Base-by-base conservation (phyloP, 2,329 filamentous ascomycete species). In the Bipolaris sorokiniana region DNA sequence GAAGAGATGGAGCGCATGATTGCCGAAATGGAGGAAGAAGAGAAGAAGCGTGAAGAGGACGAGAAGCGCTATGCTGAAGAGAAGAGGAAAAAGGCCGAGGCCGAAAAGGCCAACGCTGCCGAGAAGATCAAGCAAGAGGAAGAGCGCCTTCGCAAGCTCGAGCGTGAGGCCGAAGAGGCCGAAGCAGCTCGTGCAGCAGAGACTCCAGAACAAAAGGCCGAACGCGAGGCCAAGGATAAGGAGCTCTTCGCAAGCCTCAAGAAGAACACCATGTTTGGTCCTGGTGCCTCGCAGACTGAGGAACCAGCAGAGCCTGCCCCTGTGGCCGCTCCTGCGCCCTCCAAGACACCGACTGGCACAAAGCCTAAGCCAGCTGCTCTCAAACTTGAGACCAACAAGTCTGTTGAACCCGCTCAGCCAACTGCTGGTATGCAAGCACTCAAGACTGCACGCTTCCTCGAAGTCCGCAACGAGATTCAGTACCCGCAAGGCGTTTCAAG, bases 341-440 rank as follows among this genome's bases (percentile, higher is more conserved):
- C 70, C 1, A 75, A 76, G 64, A 66, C 71, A 16, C 77, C 84
- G 42, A 80, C 81, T 54, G 80, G 80, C 31, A 83, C 87, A 68
- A 92, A 92, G 78, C 86, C 83, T 20, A 97, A 97, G 83, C 94
- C 95, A 48, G 88, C 90, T 58, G 89, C 91, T 42, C 88, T 99
- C 64, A 97, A 97, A 79, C 84, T 98, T 61, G 86, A 92, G 54
- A 96, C 90, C 62, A 92, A 88, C 67, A 96, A 93, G 80, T 82
- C 90, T 36, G 86, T 97, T 22, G 94, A 99, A 80, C 90, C 94
- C 51, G 88, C 92, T 51, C 93, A 97, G 78, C 94, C 94, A 15
- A 98, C 92, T 63, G 92, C 95, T 57, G 94, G 93, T 60, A 89
- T 99, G 75, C 93, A 96, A 77, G 90, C 94, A 7, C 85, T 99